Evolutionary conservation across 305 asterid genomes (phyloP), one percentile per base, ranked within the genome.

Genomic region (Plantago rigida): DNA sequence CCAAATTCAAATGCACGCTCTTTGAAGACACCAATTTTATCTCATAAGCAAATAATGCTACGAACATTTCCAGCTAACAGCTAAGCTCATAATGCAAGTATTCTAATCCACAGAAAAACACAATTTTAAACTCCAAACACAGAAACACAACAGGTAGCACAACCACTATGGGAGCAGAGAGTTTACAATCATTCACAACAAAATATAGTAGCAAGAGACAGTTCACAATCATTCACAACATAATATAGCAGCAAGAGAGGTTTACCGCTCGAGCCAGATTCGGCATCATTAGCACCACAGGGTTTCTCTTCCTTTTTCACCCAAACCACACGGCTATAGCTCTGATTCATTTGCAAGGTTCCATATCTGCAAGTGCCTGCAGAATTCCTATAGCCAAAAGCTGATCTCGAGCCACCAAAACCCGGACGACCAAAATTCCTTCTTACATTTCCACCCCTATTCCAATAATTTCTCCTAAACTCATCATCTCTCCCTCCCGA

Each of bases 301-400:
- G 61, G 19, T 49, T 11, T 69, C 56, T 74, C 79, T 71, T 69
- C 84, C 64, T 75, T 85, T 67, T 71, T 78, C 73, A 81, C 82
- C 94, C 90, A 85, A 47, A 47, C 73, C 81, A 26, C 63, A 48
- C 61, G 73, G 48, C 48, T 36, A 58, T 59, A 67, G 45, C 54
- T 59, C 51, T 11, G 67, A 51, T 60, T 61, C 66, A 11, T 45
- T 12, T 62, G 52, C 62, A 12, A 3, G 29, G 14, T 41, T 9
- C 42, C 61, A 29, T 5, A 70, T 29, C 64, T 60, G 49, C 63
- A 63, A 54, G 31, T 12, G 51, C 68, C 31, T 5, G 9, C 3
- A 12, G 59, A n/a, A 58, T 70, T 44, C 62, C 73, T 56, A 45
- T 36, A 5, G 11, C 19, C 56, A 61, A 64, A 50, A 53, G 64